These are phyloP conservation scores for Capronia americana DNA, from an alignment of 2,329 filamentous ascomycete genomes.

Conservation along the genomic window DNA sequence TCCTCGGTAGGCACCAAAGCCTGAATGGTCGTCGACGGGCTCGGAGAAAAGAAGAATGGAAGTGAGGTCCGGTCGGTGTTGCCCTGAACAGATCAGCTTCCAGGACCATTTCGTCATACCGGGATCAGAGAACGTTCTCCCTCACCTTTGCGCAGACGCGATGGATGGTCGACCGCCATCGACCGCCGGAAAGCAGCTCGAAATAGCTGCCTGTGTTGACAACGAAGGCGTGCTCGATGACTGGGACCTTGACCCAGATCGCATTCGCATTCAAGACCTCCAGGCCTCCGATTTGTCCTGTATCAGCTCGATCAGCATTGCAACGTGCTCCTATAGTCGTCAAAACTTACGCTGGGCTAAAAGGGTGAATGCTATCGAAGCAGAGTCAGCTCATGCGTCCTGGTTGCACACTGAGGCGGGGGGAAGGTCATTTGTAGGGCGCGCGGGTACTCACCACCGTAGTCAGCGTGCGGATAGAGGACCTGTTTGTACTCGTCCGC, in stretches of 20 bases:
- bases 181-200: conserved; percentile 19
- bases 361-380: conserved; percentile 13
- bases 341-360: conserved; percentile 13
- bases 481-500: conserved; percentile 15
- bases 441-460: conserved; percentile 11
- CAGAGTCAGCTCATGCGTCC: background rate
- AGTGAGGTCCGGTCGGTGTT: conserved; percentile 23
- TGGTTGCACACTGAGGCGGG: background rate
- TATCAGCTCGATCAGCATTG: background rate
- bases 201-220: conserved; percentile 22
- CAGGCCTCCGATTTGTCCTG: conserved; percentile 11
- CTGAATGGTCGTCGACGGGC: conserved; percentile 17
- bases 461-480: conserved; percentile 19
- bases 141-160: conserved; percentile 19
- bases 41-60: conserved; percentile 24
- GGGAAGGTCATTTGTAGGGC: no score
- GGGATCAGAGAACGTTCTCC: background rate
- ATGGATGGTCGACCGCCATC: conserved; percentile 18
- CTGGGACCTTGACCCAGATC: conserved; percentile 18
- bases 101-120: background rate
- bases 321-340: background rate
- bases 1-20: conserved; percentile 13
- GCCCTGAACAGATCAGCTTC: conserved; percentile 12
- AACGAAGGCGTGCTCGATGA: conserved; percentile 22
- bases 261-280: conserved; percentile 20